Conservation (phyloP, 2,329 filamentous ascomycete species). For the Colletotrichum shisoi region DNA sequence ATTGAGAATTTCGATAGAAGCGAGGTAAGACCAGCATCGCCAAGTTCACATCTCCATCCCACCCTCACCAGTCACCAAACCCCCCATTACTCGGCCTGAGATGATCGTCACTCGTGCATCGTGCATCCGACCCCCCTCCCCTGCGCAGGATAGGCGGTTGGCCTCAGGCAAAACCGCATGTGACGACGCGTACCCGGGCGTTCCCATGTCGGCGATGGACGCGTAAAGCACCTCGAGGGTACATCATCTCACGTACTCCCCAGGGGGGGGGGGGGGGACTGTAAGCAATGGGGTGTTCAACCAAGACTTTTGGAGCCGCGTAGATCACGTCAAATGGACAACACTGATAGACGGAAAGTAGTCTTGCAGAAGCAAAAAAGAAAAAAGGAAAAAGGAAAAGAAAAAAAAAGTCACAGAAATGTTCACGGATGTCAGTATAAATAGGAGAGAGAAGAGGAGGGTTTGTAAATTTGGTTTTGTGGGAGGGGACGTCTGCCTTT, state of each 20-base stretch:
- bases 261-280: background rate
- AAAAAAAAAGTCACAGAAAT: too few relatives aligned
- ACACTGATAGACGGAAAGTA: background rate
- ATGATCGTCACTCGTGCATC: background rate
- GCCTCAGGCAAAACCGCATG: constrained; percentile 26
- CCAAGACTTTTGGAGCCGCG: background rate
- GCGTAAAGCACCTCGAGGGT: constrained; percentile 34
- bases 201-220: background rate
- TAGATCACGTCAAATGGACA: background rate
- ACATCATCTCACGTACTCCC: constrained; percentile 25
- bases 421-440: too few relatives aligned
- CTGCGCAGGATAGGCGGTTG: background rate
- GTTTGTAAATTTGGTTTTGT: background rate
- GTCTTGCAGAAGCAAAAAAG: background rate
- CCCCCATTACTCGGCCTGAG: too few relatives aligned
- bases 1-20: background rate
- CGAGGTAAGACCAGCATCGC: background rate
- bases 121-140: background rate
- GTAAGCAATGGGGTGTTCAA: too few relatives aligned
- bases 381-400: background rate
- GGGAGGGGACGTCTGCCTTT: background rate
- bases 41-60: too few relatives aligned
- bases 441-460: constrained; percentile 10
- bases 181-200: constrained; percentile 29
- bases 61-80: background rate